These are phyloP conservation scores for Yarrowia sp. DNA, from an alignment of 805 yeast genomes.

Conservation along the genomic window DNA sequence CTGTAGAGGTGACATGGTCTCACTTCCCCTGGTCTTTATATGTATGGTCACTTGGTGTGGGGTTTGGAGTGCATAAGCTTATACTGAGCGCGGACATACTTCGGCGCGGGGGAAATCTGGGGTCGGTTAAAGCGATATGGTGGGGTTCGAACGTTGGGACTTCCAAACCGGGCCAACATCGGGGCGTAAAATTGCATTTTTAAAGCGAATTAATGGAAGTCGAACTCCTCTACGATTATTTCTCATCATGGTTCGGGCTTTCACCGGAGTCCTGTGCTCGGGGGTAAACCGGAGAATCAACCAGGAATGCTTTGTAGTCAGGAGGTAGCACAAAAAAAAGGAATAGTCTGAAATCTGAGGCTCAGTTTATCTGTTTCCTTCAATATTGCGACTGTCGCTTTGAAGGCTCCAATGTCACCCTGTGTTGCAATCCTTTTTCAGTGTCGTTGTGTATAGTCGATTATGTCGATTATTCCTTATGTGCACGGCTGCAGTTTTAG, in stretches of 20 bases:
- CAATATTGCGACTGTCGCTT: too few relatives aligned
- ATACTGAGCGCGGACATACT: constrained; percentile 26
- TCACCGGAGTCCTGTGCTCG: constrained; percentile 10
- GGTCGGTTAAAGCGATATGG: constrained; percentile 1
- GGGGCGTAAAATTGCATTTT: not conserved
- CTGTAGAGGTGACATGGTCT: not conserved
- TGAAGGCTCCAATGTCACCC: too few relatives aligned
- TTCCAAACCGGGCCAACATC: constrained; percentile 21
- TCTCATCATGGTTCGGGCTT: not conserved
- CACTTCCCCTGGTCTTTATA: constrained; percentile 31
- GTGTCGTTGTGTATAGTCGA: not conserved
- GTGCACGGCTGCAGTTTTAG: not conserved
- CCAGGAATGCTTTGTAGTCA: not conserved
- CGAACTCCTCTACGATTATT: not conserved
- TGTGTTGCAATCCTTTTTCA: too few relatives aligned
- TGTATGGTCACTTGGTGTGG: constrained; percentile 29
- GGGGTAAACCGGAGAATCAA: not conserved
- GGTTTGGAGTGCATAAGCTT: constrained; percentile 34
- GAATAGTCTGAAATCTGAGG: too few relatives aligned
- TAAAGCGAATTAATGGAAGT: not conserved
- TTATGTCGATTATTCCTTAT: constrained; percentile 1
- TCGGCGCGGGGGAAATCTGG: constrained; percentile 36
- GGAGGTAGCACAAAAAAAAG: not conserved
- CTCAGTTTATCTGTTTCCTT: too few relatives aligned
- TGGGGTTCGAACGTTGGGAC: constrained; percentile 31